These are phyloP conservation scores for Mycena chlorophos DNA, from an alignment of 768 basidiomycete genomes.

Conservation along the genomic window DNA sequence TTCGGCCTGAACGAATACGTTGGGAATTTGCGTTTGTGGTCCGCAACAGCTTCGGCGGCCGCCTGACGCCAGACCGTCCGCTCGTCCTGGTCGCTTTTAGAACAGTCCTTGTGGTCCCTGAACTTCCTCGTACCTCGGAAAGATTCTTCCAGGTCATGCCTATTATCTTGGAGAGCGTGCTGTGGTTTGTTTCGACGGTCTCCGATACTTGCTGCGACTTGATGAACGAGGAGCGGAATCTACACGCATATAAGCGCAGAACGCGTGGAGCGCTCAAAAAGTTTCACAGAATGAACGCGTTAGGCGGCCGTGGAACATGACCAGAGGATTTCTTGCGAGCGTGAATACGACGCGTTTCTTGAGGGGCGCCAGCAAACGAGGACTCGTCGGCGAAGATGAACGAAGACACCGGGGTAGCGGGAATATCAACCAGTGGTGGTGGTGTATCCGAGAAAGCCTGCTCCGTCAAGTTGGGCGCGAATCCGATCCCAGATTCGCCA, in stretches of 20 bases:
- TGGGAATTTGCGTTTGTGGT: conserved; percentile 75
- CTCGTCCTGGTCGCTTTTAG: conserved; percentile 37
- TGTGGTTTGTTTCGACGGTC: conserved; percentile 61
- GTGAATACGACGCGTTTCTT: conserved; percentile 32
- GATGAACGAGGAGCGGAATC: conserved; percentile 62
- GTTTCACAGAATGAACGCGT: conserved; percentile 64
- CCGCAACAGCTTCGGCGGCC: conserved; percentile 70
- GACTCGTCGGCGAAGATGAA: conserved; percentile 47
- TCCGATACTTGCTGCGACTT: conserved; percentile 58
- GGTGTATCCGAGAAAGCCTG: conserved; percentile 48
- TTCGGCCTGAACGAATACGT: conserved; percentile 73
- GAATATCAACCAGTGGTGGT: conserved; percentile 30
- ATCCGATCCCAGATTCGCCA: conserved; percentile 40
- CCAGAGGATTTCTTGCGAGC: conserved; percentile 55
- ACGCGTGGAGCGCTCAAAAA: no score
- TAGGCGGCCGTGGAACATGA: conserved; percentile 62
- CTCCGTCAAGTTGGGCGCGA: conserved; percentile 57
- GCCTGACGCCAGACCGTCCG: conserved; percentile 69
- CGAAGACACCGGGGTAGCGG: conserved; percentile 24
- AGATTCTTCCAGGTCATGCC: conserved; percentile 63
- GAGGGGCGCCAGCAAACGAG: conserved; percentile 25
- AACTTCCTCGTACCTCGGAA: conserved; percentile 27
- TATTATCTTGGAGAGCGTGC: conserved; percentile 62
- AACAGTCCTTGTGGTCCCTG: not conserved
- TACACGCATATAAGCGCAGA: no score